These are phyloP conservation scores for Truncatella angustata DNA, from an alignment of 2,329 filamentous ascomycete genomes.

Conservation along the genomic window DNA sequence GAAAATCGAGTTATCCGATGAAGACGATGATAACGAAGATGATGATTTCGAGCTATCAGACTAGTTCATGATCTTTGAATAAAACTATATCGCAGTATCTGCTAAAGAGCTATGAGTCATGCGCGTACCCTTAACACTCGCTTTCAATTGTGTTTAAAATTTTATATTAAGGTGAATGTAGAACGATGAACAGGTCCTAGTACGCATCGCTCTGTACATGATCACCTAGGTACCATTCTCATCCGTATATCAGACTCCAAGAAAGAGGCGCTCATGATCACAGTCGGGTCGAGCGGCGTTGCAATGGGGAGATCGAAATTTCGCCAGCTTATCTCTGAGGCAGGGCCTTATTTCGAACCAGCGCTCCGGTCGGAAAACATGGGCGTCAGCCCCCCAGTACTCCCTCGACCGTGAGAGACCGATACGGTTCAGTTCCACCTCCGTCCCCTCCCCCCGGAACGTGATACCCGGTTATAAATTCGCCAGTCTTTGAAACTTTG, in stretches of 20 bases:
- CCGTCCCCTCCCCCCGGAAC: slow-evolving; percentile 37
- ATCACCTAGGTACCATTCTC: not conserved
- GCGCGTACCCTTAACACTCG: no score
- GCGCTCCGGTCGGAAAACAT: slow-evolving; percentile 39
- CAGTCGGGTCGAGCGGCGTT: slow-evolving; percentile 11
- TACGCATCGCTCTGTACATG: no score
- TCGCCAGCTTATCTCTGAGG: not conserved
- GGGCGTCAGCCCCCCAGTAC: slow-evolving; percentile 29
- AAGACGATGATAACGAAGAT: slow-evolving; percentile 21
- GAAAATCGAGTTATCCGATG: slow-evolving; percentile 20
- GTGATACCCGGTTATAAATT: slow-evolving; percentile 21
- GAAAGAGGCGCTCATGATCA: not conserved
- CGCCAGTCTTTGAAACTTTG: slow-evolving; percentile 29
- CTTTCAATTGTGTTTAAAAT: no score
- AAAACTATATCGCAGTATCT: no score
- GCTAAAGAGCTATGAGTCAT: no score
- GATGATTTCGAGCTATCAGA: slow-evolving; percentile 5
- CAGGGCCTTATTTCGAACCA: slow-evolving; percentile 35
- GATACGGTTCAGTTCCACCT: slow-evolving; percentile 36
- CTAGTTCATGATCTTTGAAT: no score
- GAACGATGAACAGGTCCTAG: no score
- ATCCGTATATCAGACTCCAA: not conserved
- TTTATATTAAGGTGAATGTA: no score
- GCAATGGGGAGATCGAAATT: slow-evolving; percentile 19
- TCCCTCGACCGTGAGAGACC: slow-evolving; percentile 35